These are phyloP conservation scores for Cicer judaicum DNA, from an alignment of 306 rosid genomes.

Conservation along the genomic window DNA sequence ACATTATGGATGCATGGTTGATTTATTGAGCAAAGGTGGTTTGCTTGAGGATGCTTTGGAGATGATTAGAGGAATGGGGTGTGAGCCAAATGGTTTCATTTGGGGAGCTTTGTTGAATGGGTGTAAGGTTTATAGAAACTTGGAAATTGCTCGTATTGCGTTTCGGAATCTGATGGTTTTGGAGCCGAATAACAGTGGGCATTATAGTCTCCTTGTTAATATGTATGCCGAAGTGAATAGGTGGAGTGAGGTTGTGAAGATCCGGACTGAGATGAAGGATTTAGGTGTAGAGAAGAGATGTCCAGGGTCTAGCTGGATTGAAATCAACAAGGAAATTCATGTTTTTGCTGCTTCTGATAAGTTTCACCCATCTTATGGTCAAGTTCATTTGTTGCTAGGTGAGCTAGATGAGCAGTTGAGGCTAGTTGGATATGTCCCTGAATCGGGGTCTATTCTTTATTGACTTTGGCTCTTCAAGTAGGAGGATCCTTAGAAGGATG, in stretches of 20 bases:
- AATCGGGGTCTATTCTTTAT: conserved; percentile 36
- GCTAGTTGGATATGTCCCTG: conserved; percentile 55
- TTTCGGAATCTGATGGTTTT: conserved; percentile 56
- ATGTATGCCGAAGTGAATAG: conserved; percentile 70
- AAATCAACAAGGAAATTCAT: conserved; percentile 57
- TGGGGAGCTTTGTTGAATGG: conserved; percentile 90
- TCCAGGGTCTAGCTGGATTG: conserved; percentile 88
- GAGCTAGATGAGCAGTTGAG: conserved; percentile 68
- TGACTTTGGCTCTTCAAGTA: conserved; percentile 23
- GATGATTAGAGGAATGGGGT: conserved; percentile 62
- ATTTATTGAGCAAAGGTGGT: conserved; percentile 80
- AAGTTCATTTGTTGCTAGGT: conserved; percentile 52
- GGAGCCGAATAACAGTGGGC: conserved; percentile 76
- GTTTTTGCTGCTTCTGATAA: conserved; percentile 69
- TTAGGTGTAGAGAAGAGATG: conserved; percentile 70
- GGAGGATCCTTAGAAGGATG: conserved; percentile 17
- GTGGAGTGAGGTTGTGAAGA: conserved; percentile 69
- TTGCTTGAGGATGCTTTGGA: conserved; percentile 71
- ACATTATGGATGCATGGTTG: conserved; percentile 90
- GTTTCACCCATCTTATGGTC: conserved; percentile 58
- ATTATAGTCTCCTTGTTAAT: conserved; percentile 65
- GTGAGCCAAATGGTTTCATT: conserved; percentile 65
- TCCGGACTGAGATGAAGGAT: conserved; percentile 67
- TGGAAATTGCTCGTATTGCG: conserved; percentile 62
- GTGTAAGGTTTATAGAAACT: conserved; percentile 69